These are phyloP conservation scores for Lepidium didymum DNA, from an alignment of 345 rosid genomes.

Conservation along the genomic window DNA sequence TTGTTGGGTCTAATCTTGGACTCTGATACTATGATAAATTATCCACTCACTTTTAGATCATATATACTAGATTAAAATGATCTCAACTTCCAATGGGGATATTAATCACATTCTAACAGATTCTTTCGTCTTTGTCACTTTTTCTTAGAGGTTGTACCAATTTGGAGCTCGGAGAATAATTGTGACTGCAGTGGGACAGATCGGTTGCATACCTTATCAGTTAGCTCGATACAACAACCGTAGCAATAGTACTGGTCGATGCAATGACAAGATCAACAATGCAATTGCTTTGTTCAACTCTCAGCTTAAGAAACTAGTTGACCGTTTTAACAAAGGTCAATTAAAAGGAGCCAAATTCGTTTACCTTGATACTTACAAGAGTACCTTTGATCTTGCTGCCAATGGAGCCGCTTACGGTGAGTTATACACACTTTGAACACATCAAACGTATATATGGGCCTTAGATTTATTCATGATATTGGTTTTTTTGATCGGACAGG, in stretches of 20 bases:
- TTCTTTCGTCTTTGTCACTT: no score
- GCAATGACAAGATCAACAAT: constrained; percentile 69
- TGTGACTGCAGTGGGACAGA: constrained; percentile 66
- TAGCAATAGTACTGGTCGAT: constrained; percentile 56
- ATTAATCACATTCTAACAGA: no score
- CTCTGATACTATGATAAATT: no score
- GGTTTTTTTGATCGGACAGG: constrained; percentile 24
- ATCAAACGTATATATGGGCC: background rate
- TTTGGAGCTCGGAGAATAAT: constrained; percentile 77
- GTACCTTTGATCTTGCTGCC: constrained; percentile 42
- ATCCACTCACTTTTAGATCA: no score
- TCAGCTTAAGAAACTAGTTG: constrained; percentile 51
- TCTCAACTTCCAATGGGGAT: no score
- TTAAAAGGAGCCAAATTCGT: constrained; percentile 73
- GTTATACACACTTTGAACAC: background rate
- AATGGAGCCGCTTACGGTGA: constrained; percentile 46
- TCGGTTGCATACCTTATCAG: constrained; percentile 90
- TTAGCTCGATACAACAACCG: constrained; percentile 59
- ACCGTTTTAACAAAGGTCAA: constrained; percentile 53
- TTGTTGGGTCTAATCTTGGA: no score
- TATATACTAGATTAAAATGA: no score
- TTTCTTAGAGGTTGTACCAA: constrained; percentile 46
- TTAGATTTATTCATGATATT: background rate
- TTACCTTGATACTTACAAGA: constrained; percentile 59
- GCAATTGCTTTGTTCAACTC: constrained; percentile 60